These are phyloP conservation scores for Hibiscus trionum DNA, from an alignment of 345 rosid species.

Conservation along the genomic window DNA sequence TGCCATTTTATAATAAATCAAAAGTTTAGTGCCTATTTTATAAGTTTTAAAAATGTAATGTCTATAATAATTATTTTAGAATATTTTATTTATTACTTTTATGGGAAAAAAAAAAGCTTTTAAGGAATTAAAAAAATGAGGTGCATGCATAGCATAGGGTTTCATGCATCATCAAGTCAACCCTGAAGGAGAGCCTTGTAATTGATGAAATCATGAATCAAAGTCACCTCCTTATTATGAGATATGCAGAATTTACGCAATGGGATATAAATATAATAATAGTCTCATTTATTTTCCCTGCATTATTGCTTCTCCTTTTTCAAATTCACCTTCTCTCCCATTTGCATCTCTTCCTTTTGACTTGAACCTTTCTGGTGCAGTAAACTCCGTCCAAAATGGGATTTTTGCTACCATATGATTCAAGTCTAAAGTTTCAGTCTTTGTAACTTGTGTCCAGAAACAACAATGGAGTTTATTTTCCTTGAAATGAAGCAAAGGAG, in stretches of 20 bases:
- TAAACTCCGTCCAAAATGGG: constrained; percentile 8
- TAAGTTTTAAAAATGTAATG: too few species aligned
- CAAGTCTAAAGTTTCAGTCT: constrained; percentile 23
- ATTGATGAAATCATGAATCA: not conserved
- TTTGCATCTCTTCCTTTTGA: too few species aligned
- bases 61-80: too few species aligned
- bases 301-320: not conserved
- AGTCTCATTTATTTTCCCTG: constrained; percentile 1
- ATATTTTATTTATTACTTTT: too few species aligned
- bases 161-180: not conserved
- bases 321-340: constrained; percentile 1
- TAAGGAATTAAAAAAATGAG: not conserved
- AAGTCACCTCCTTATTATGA: not conserved
- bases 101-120: too few species aligned
- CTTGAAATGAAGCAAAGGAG: constrained; percentile 22
- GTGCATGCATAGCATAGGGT: not conserved
- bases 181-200: not conserved
- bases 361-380: not conserved
- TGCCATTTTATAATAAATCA: too few species aligned
- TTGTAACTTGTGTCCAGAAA: constrained; percentile 7
- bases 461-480: constrained; percentile 35
- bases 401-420: constrained; percentile 14
- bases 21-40: too few species aligned
- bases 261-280: not conserved
- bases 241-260: not conserved